Evolutionary conservation across 2,329 filamentous ascomycete genomes (phyloP), one percentile per base, ranked within the genome.

Genomic region (Sordariomycetes sp.): DNA sequence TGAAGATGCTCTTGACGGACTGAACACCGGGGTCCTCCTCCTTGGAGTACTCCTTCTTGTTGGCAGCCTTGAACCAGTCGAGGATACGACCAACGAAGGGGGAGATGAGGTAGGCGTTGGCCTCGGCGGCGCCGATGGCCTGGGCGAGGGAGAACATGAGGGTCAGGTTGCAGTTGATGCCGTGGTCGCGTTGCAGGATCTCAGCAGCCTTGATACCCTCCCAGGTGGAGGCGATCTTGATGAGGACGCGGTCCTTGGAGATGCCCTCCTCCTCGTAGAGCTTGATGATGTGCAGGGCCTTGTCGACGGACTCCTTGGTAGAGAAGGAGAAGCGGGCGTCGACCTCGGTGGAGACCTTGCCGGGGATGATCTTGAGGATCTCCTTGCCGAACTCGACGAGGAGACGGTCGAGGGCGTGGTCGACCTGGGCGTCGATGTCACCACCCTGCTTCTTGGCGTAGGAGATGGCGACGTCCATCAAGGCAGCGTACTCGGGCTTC

Each of bases 191-290:
- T 76, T 96, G 90, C 44, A 98, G 83, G 61, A 93, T 88, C 73
- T 94, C 82, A 46, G 92, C 90, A 46, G 92, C 92, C 78, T 98
- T 87, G 77, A 98, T 96, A 61, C 92, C 92, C 73, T 98, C 92
- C 86, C 87, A 98, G 63, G 92, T 98, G 41, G 92, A 94, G 57
- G 92, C 92, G 49, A 98, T 79, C 84, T 98, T 98, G 79, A 98
- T 98, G 50, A 98, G 76, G 56, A 98, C 63, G 45, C 92, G 90
- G 55, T 90, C 86, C 78, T 95, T 95, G 66, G 75, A 70, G 62
- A 98, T 86, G 46, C 92, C 92, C 55, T 83, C 69, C 59, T 83
- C 75, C 68, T 94, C 83, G 82, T 98, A 98, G 46, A 98, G 85
- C 87, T 95, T 79, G 54, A 98, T 96, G 57, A 98, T 90, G 71